Conservation (phyloP, 257 asterid species). For the Voacanga thouarsii region DNA sequence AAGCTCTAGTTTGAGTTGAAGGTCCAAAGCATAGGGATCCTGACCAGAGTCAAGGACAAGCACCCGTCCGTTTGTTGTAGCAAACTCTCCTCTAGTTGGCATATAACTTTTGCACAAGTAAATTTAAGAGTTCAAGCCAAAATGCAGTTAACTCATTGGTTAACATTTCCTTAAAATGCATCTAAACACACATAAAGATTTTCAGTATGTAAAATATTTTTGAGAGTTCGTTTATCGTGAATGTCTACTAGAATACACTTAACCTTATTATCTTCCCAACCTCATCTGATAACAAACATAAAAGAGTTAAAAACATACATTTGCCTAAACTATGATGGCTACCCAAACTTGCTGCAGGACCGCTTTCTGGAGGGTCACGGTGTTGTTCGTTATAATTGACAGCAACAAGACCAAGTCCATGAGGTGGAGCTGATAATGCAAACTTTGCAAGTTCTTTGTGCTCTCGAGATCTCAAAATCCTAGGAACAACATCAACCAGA, state of each 20-base stretch:
- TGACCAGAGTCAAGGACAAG: too few relatives aligned
- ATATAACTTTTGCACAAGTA: too few relatives aligned
- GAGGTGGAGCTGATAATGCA: conserved; percentile 61
- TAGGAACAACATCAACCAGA: conserved; percentile 20
- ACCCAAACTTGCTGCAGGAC: conserved; percentile 61
- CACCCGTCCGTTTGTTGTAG: too few relatives aligned
- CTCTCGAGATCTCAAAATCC: conserved; percentile 57
- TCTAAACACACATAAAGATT: not conserved
- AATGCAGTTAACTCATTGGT: too few relatives aligned
- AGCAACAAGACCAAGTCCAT: conserved; percentile 51
- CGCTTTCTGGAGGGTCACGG: conserved; percentile 45
- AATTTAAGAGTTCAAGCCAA: too few relatives aligned
- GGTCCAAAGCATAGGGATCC: too few relatives aligned
- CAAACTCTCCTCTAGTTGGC: too few relatives aligned
- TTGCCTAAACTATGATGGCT: conserved; percentile 45
- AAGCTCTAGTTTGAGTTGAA: too few relatives aligned
- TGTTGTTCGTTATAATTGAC: conserved; percentile 63
- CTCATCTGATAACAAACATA: not conserved
- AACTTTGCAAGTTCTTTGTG: conserved; percentile 75
- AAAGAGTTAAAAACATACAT: conserved; percentile 37
- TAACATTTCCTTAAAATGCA: not conserved
- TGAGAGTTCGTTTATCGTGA: not conserved
- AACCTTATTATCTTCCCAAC: not conserved
- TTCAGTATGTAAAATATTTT: not conserved
- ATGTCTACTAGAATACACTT: too few relatives aligned